Conservation (phyloP, 73 alveolate genomes). For the Paramecium sexaurelia region DNA sequence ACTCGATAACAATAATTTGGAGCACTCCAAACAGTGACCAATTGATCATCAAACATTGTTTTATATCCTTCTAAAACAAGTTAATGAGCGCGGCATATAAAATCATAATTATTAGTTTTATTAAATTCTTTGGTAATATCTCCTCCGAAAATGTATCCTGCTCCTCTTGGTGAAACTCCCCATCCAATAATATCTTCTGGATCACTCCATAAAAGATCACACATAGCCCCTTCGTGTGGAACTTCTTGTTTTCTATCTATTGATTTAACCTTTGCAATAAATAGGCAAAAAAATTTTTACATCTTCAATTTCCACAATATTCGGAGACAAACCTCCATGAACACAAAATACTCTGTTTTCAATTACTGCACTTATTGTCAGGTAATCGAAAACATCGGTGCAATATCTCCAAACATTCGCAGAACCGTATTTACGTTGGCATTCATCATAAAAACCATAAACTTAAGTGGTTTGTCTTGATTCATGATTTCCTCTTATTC, state of each 20-base stretch:
- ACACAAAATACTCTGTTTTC: conserved; percentile 78
- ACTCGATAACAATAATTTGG: conserved; percentile 96
- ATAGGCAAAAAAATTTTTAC: not conserved
- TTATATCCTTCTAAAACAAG: conserved; percentile 92
- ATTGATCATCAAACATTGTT: conserved; percentile 79
- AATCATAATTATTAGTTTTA: conserved; percentile 80
- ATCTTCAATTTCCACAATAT: conserved; percentile 77
- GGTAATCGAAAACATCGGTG: conserved; percentile 87
- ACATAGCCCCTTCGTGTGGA: conserved; percentile 92
- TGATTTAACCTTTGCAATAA: conserved; percentile 69
- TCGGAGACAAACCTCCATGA: conserved; percentile 82
- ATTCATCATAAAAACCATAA: conserved; percentile 95
- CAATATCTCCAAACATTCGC: conserved; percentile 88
- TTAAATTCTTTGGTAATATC: conserved; percentile 86
- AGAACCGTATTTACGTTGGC: conserved; percentile 86
- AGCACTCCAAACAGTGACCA: conserved; percentile 94
- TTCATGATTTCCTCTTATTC: conserved; percentile 88
- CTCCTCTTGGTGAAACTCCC: conserved; percentile 81
- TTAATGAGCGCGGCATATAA: conserved; percentile 94
- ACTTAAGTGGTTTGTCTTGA: conserved; percentile 90
- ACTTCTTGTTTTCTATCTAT: conserved; percentile 87
- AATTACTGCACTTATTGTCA: conserved; percentile 91
- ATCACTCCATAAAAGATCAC: conserved; percentile 95
- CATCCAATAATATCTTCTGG: conserved; percentile 82
- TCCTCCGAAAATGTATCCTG: conserved; percentile 84